phyloP scores from a whole-genome alignment of 106 monocot genomes.

The Triglochin maritima region DNA sequence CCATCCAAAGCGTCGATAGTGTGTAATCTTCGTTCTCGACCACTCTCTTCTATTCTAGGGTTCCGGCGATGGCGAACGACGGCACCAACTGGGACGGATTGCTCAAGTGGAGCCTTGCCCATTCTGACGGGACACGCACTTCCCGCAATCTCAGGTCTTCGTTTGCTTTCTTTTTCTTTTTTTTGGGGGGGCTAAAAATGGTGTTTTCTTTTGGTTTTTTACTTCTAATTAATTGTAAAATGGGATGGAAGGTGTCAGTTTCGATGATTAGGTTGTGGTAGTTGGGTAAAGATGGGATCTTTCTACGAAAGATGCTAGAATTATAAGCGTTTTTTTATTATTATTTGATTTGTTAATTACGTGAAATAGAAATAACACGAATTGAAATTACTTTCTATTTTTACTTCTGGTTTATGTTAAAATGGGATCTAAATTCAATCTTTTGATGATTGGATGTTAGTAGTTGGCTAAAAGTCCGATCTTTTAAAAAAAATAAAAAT shows the following conservation, averaged over 20 bases:
- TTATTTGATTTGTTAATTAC: no score
- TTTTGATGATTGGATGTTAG: no score
- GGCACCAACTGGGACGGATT: constrained; percentile 66
- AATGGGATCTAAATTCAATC: no score
- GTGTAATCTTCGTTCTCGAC: not conserved
- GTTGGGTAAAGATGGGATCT: not conserved
- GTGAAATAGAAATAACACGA: no score
- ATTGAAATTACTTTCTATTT: no score
- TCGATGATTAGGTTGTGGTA: not conserved
- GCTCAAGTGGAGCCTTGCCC: constrained; percentile 90
- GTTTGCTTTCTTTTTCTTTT: not conserved
- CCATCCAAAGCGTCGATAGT: no score
- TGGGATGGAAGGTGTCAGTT: not conserved
- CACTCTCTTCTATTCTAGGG: not conserved
- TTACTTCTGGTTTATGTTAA: no score
- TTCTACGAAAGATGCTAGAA: not conserved
- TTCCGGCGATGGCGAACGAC: constrained; percentile 16
- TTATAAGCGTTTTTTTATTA: no score
- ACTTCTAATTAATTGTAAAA: not conserved
- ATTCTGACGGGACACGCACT: constrained; percentile 52
- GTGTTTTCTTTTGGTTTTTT: not conserved
- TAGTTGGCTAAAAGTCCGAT: no score
- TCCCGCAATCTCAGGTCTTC: constrained; percentile 51
- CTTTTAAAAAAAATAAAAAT: no score
- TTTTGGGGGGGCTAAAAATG: no score